Evolutionary conservation across 1,139 yeast species (phyloP).

Genomic region (Starmera stellimalicola): DNA sequence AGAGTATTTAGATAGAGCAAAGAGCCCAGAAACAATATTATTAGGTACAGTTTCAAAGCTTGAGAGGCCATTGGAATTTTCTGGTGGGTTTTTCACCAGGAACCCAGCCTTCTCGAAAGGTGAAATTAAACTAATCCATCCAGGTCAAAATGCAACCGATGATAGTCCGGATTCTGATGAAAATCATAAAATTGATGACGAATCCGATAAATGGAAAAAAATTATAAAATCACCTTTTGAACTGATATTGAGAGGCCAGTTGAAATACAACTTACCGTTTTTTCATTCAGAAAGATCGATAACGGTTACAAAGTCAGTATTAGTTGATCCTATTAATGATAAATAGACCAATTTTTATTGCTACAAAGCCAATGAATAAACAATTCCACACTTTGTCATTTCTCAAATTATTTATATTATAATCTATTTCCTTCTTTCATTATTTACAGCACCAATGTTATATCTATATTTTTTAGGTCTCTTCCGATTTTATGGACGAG

Average conservation of each 20-base stretch:
- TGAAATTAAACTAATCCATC: slow-evolving; percentile 62
- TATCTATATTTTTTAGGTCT: neutral
- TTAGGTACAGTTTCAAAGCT: slow-evolving; percentile 60
- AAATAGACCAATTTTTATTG: neutral
- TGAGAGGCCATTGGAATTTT: slow-evolving; percentile 67
- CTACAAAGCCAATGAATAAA: too few relatives aligned
- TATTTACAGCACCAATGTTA: too few relatives aligned
- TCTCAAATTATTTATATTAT: too few relatives aligned
- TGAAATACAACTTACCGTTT: slow-evolving; percentile 69
- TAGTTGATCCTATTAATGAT: slow-evolving; percentile 40
- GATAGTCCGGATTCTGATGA: slow-evolving; percentile 12
- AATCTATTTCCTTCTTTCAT: too few relatives aligned
- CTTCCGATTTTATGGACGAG: neutral
- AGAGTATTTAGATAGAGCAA: slow-evolving; percentile 8
- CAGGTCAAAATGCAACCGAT: slow-evolving; percentile 60
- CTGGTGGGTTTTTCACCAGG: slow-evolving; percentile 69
- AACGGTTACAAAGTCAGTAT: slow-evolving; percentile 51
- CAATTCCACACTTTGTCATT: too few relatives aligned
- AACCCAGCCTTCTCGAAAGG: slow-evolving; percentile 49
- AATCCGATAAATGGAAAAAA: slow-evolving; percentile 53
- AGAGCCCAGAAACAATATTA: slow-evolving; percentile 51
- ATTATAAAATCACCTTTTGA: slow-evolving; percentile 81
- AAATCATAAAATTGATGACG: slow-evolving; percentile 29
- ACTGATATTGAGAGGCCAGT: slow-evolving; percentile 71
- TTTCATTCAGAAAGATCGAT: slow-evolving; percentile 45